These are phyloP conservation scores for Ulota crispa DNA, from an alignment of 225 moss, liverwort and hornwort species.

Conservation along the genomic window DNA sequence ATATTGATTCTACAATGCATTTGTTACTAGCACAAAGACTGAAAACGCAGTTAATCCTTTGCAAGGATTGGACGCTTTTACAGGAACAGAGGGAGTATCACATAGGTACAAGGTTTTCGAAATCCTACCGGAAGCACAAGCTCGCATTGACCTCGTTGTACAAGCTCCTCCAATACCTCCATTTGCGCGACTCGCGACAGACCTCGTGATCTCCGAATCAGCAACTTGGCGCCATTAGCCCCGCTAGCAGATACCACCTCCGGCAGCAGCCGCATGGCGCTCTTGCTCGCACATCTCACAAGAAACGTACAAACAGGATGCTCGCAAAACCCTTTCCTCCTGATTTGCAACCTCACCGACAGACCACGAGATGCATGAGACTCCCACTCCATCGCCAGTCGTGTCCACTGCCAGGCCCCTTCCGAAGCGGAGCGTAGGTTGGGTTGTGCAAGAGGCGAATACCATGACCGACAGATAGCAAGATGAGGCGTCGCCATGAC, in stretches of 20 bases:
- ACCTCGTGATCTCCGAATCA: slow-evolving; percentile 46
- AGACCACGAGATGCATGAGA: neutral
- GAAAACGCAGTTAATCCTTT: no score
- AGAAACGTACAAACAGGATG: neutral
- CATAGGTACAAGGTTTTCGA: no score
- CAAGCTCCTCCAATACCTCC: slow-evolving; percentile 56
- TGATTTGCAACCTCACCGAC: slow-evolving; percentile 20
- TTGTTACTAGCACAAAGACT: no score
- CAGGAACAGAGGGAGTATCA: no score
- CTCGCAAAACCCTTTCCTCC: slow-evolving; percentile 1
- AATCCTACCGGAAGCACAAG: slow-evolving; percentile 45
- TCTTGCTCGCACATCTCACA: slow-evolving; percentile 48
- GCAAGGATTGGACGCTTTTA: no score
- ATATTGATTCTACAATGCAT: no score
- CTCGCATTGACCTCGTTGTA: slow-evolving; percentile 43
- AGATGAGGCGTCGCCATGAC: slow-evolving; percentile 20
- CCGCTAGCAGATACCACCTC: slow-evolving; percentile 36
- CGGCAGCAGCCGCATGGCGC: slow-evolving; percentile 45
- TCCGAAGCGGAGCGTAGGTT: neutral
- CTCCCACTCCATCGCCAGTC: neutral
- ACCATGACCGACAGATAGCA: neutral
- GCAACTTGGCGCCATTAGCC: slow-evolving; percentile 23
- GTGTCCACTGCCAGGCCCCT: neutral
- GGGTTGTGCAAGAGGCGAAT: neutral
- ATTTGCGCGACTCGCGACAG: slow-evolving; percentile 53